Conservation (phyloP, 441 rosid genomes). For the California macrophylla region DNA sequence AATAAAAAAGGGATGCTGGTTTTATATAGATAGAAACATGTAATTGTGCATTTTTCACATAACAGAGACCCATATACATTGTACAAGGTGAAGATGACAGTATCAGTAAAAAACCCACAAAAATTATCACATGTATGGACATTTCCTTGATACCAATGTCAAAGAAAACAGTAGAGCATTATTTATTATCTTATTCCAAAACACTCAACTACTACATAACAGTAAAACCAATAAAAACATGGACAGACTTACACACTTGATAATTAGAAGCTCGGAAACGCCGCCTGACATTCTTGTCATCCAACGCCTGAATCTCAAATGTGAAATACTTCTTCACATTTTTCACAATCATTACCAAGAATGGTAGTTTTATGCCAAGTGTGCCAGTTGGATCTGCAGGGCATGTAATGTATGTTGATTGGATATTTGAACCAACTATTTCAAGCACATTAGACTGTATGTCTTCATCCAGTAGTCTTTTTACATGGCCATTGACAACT, state of each 20-base stretch:
- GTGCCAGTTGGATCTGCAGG: slow-evolving; percentile 83
- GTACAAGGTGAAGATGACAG: neutral
- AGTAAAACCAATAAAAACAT: slow-evolving; percentile 9
- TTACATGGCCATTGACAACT: slow-evolving; percentile 83
- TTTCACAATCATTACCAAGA: slow-evolving; percentile 83
- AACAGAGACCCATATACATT: neutral
- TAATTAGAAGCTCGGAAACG: slow-evolving; percentile 95
- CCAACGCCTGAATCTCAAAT: slow-evolving; percentile 87
- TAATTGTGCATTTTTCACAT: neutral
- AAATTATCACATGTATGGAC: neutral
- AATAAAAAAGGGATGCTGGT: neutral
- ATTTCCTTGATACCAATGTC: neutral
- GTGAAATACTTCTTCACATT: slow-evolving; percentile 80
- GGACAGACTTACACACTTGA: slow-evolving; percentile 76
- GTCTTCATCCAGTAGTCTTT: slow-evolving; percentile 86
- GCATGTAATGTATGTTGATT: slow-evolving; percentile 84
- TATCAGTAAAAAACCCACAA: too few relatives aligned
- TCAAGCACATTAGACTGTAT: slow-evolving; percentile 89
- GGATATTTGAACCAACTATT: slow-evolving; percentile 72
- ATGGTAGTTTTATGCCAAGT: slow-evolving; percentile 88
- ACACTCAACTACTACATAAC: neutral
- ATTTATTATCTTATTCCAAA: slow-evolving; percentile 2
- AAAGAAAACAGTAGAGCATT: neutral
- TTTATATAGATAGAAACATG: neutral
- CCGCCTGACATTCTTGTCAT: slow-evolving; percentile 89